phyloP scores from a whole-genome alignment of 495 filamentous ascomycete genomes.

The Podospora tetraspora region DNA sequence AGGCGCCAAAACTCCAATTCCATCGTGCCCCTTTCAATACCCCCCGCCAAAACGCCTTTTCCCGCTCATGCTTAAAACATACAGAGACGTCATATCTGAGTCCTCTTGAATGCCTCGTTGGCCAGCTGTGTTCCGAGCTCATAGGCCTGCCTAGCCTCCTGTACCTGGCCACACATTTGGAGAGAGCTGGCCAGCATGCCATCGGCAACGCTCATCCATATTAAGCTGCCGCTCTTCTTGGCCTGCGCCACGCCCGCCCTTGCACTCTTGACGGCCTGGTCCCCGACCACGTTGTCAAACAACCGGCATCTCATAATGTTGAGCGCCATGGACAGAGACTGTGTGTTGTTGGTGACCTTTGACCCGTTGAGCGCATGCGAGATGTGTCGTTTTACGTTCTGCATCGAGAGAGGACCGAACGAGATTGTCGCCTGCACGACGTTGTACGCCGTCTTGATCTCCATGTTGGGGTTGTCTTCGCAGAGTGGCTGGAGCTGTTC shows the following conservation, averaged over 20 bases:
- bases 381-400: constrained; percentile 72
- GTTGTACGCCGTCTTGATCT: constrained; percentile 71
- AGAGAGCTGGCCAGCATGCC: constrained; percentile 72
- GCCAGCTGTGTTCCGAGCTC: constrained; percentile 25
- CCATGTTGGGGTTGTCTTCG: constrained; percentile 59
- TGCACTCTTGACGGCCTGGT: constrained; percentile 86
- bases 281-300: constrained; percentile 79
- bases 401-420: constrained; percentile 53
- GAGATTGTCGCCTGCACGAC: constrained; percentile 66
- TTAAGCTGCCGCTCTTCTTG: constrained; percentile 61
- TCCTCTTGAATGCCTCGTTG: constrained; percentile 29
- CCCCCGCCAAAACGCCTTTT: neutral
- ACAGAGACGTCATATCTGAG: constrained; percentile 12
- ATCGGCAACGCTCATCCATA: constrained; percentile 84
- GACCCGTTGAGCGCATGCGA: constrained; percentile 51
- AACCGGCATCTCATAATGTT: constrained; percentile 81
- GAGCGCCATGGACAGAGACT: constrained; percentile 74
- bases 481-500: constrained; percentile 63
- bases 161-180: constrained; percentile 62
- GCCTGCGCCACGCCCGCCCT: constrained; percentile 69
- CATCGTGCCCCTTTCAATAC: neutral
- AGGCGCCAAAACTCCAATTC: neutral
- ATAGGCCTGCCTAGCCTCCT: constrained; percentile 50
- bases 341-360: constrained; percentile 59
- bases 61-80: neutral